Percentiles rank a stretch among this genome's conserved stretches.
These are phyloP conservation scores for Phialophora expanda DNA, from an alignment of 2,329 filamentous ascomycete species.

Conservation along the genomic window DNA sequence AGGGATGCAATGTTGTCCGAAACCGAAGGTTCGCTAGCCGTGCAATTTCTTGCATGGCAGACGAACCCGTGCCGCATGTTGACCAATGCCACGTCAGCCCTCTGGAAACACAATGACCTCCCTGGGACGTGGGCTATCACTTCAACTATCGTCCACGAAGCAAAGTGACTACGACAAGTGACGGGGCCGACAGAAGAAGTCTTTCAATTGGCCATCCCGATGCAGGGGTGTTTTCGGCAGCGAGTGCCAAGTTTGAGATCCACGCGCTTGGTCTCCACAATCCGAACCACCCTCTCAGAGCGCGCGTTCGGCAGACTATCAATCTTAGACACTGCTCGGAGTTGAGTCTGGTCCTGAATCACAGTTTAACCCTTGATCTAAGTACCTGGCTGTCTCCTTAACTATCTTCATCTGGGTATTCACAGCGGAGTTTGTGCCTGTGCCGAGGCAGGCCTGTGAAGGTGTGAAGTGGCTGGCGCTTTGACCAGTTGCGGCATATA, in stretches of 20 bases:
- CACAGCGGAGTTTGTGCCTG: background rate
- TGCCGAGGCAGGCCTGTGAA: background rate
- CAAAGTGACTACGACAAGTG: background rate
- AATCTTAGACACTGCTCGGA: background rate
- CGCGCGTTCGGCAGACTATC: background rate
- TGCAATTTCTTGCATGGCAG: background rate
- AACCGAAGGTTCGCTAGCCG: background rate
- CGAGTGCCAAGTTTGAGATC: no score
- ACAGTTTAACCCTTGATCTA: background rate
- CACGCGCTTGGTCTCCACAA: slow-evolving; percentile 1
- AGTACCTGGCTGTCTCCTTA: background rate
- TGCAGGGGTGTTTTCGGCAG: background rate
- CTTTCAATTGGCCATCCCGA: background rate
- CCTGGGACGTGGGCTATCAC: background rate
- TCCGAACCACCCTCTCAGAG: slow-evolving; percentile 1
- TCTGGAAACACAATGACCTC: background rate
- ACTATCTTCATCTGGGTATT: no score
- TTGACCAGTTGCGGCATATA: background rate
- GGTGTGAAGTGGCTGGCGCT: background rate
- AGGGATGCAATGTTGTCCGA: background rate
- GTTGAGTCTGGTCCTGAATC: background rate
- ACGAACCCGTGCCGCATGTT: background rate
- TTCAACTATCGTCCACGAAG: background rate
- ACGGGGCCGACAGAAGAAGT: background rate
- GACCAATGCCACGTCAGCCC: background rate